phyloP scores from a whole-genome alignment of 2,329 filamentous ascomycete genomes.

The Chlorencoelia australis region DNA sequence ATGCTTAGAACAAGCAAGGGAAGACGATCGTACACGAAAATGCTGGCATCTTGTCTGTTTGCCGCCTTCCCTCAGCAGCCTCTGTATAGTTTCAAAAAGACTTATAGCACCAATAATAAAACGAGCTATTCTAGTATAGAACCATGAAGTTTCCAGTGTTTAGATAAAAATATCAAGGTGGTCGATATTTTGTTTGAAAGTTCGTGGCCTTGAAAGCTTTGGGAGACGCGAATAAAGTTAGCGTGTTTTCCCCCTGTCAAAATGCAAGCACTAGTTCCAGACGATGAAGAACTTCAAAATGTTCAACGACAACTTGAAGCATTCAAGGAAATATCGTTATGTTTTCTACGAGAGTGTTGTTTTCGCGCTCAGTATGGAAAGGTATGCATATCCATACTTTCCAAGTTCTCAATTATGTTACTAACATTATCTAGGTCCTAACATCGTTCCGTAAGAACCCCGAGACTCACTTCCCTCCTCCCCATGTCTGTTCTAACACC shows the following conservation, averaged over 20 bases:
- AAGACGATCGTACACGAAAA: conserved; percentile 11
- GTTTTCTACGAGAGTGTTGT: conserved; percentile 47
- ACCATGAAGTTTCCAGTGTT: too few relatives aligned
- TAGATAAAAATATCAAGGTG: too few relatives aligned
- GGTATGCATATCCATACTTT: conserved; percentile 34
- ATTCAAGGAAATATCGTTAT: conserved; percentile 30
- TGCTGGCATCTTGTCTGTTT: conserved; percentile 19
- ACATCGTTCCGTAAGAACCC: conserved; percentile 56
- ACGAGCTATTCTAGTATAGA: too few relatives aligned
- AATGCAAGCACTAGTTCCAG: conserved; percentile 4
- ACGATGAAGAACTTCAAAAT: conserved; percentile 3
- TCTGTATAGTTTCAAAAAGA: too few relatives aligned
- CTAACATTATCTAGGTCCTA: conserved; percentile 43
- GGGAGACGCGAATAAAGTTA: conserved; percentile 16
- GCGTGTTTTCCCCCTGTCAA: conserved; percentile 14
- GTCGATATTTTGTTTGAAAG: too few relatives aligned
- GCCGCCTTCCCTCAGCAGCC: background rate
- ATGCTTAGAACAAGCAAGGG: background rate
- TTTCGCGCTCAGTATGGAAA: conserved; percentile 65
- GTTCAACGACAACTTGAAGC: background rate
- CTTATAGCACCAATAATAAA: too few relatives aligned
- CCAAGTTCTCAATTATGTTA: conserved; percentile 3
- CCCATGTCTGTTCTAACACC: conserved; percentile 30
- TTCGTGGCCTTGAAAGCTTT: conserved; percentile 4
- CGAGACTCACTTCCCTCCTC: conserved; percentile 6